Percentiles rank a stretch among this genome's conserved stretches.
phyloP scores from a whole-genome alignment of 1,284 basidiomycete genomes.

The Marasmius tenuissimus region DNA sequence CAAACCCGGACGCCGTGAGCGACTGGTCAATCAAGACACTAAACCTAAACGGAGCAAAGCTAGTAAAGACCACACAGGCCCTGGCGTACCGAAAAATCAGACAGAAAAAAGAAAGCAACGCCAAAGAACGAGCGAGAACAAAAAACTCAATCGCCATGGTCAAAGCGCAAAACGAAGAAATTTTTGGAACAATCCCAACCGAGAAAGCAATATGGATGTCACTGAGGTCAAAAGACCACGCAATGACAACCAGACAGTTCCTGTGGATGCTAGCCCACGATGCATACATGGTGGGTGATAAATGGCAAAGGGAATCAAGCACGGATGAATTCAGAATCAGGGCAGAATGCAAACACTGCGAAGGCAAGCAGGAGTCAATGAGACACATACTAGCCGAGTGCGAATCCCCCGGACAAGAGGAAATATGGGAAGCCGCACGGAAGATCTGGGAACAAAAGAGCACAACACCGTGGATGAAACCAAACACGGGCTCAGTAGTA shows the following conservation, averaged over 20 bases:
- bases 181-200: background rate
- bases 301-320: too few species aligned
- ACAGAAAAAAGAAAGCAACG: background rate
- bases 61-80: slow-evolving; percentile 6
- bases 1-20: too few species aligned
- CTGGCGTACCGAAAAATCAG: slow-evolving; percentile 3
- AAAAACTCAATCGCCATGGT: background rate
- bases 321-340: too few species aligned
- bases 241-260: background rate
- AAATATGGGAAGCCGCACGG: too few species aligned
- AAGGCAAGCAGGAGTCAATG: too few species aligned
- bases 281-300: too few species aligned
- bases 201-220: background rate
- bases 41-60: background rate
- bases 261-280: background rate
- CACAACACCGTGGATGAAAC: too few species aligned
- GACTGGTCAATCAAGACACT: slow-evolving; percentile 25
- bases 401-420: too few species aligned
- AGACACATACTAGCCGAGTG: too few species aligned
- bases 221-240: background rate
- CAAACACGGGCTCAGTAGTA: too few species aligned
- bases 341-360: too few species aligned
- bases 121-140: background rate
- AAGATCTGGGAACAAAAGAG: too few species aligned
- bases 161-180: background rate